Base-by-base conservation (phyloP, 1,284 basidiomycete species). In the Veloboletus limbatus region DNA sequence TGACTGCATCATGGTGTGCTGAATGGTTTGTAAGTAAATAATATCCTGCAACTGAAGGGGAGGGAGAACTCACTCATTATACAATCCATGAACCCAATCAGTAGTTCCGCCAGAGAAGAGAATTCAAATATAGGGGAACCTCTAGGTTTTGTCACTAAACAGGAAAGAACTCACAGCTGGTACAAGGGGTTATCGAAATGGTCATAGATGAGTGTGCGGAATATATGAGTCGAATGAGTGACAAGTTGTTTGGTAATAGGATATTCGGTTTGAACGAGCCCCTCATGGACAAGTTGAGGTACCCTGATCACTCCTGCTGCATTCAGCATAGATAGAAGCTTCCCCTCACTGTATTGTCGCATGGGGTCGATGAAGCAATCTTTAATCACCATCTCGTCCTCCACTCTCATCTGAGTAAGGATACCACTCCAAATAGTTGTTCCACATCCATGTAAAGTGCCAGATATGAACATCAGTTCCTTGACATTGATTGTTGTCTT, bases 231-330 rank as follows among this genome's bases (percentile, higher is more conserved):
- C 2, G 21, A 49, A n/a, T 40, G 4, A 16, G 40, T 51, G 0
- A 48, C 0, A 4, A 22, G 5, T 5, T 27, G 3, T 8, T 6
- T 3, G 2, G 21, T 43, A 13, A 43, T 1, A 11, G 36, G 51
- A n/a, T 47, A 45, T 28, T 4, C 11, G 3, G 30, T 43, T 17
- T 10, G 21, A 8, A 52, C 51, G 6, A 51, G 51, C 10, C 51
- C 48, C n/a, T 52, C 16, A 3, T 52, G 44, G 1, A 52, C 27
- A 14, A 52, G 8, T 8, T 3, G 32, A 2, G 34, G 41, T 9
- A 50, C 13, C 2, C 40, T 14, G 13, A 36, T 43, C 6, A 52
- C 40, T 1, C 9, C 4, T 4, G 35, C 43, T 3, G 18, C 11
- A 4, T 45, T 33, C 8, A 48, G 8, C 14, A 33, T 42, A n/a